Evolutionary conservation across 768 basidiomycete species (phyloP), one percentile per base, ranked within the genome.

Genomic region (Hirschioporus abietinus): DNA sequence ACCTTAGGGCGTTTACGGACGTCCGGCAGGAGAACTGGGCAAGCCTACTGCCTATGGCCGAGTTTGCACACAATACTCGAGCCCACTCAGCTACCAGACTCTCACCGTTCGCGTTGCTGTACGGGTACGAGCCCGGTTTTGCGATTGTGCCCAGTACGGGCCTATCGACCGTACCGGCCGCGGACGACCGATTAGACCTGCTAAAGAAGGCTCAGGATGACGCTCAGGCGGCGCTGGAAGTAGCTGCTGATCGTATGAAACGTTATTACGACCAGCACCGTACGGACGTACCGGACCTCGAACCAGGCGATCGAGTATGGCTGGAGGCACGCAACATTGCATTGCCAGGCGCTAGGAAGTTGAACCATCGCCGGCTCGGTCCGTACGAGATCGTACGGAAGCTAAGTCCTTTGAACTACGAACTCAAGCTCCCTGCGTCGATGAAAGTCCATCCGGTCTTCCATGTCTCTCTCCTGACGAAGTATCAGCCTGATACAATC

Each of bases 1-100:
- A 80, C 65, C 73, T 84, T 9, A 74, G 74, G 12, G 67, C 73
- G 34, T 81, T 77, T 62, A 70, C 65, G 63, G 75, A 71, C 0
- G 79, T 78, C 57, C 76, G 80, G 26, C 83, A 83, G 66, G 78
- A 82, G 64, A 72, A 82, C 66, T 82, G 80, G 81, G 75, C 75
- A 4, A 75, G 79, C 23, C 76, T 74, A 42, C 72, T 83, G 0
- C 74, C 79, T 0, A 69, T 82, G 18, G 78, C 78, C 7, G 78
- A 83, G 68, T 83, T 83, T 67, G 68, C 73, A 0, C 79, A 76
- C 72, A 83, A 83, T 68, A 80, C 80, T 60, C 42, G 69, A 30
- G 66, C 67, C 2, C 77, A 78, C 63, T 35, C 73, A 1, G 76
- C 79, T 0, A 81, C 78, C 36, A 66, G 72, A 36, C 69, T 73